These are phyloP conservation scores for Pythium chondricola DNA, from an alignment of 352 stramenopile species.

Conservation along the genomic window DNA sequence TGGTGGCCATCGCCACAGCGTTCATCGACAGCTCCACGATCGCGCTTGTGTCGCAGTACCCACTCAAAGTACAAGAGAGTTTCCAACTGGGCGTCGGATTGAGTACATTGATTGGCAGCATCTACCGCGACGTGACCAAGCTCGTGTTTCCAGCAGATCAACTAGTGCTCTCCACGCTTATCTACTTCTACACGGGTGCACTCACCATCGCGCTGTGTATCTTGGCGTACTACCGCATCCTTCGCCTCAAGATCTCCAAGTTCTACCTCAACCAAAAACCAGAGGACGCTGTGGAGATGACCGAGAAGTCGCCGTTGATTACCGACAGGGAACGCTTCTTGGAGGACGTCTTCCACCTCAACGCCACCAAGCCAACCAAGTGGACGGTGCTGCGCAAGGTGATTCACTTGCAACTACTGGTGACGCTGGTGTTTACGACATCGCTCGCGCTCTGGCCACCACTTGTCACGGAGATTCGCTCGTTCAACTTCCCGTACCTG, in stretches of 20 bases:
- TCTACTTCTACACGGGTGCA: constrained; percentile 82
- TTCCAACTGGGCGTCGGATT: constrained; percentile 80
- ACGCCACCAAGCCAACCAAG: constrained; percentile 32
- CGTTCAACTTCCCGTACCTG: constrained; percentile 68
- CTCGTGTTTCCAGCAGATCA: constrained; percentile 56
- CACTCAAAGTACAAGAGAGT: constrained; percentile 66
- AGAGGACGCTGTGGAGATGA: constrained; percentile 45
- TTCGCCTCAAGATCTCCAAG: constrained; percentile 46
- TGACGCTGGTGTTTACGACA: constrained; percentile 66
- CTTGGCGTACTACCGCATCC: constrained; percentile 60
- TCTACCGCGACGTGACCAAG: constrained; percentile 83
- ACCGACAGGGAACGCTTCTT: constrained; percentile 16
- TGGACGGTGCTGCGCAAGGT: constrained; percentile 70
- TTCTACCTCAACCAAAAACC: constrained; percentile 33
- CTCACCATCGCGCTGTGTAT: constrained; percentile 78
- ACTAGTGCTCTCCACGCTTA: constrained; percentile 59
- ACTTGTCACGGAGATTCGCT: constrained; percentile 78
- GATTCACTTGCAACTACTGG: constrained; percentile 50
- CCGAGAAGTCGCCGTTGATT: constrained; percentile 44
- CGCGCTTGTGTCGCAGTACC: constrained; percentile 76
- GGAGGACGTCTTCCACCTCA: constrained; percentile 11
- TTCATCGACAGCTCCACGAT: constrained; percentile 84
- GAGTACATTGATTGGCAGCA: constrained; percentile 72
- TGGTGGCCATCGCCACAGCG: constrained; percentile 64
- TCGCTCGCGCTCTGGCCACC: constrained; percentile 72